Base-by-base conservation (phyloP, 2,329 filamentous ascomycete genomes). In the Botrytis hyacinthi region DNA sequence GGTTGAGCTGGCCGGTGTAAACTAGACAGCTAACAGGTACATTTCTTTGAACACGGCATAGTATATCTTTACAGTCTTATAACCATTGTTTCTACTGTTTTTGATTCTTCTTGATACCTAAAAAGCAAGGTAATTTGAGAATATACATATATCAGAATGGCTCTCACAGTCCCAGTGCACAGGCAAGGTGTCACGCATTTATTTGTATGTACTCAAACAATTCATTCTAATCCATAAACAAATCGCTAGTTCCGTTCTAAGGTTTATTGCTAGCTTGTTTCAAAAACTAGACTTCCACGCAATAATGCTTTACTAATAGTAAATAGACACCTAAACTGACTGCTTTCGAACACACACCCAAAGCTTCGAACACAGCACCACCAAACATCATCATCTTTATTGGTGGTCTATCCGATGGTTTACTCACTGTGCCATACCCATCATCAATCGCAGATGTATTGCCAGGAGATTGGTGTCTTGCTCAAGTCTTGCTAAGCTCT, bases 351-450 rank as follows among this genome's bases (percentile, higher is more conserved):
- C 77, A 81, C 70, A 77, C 74, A 35, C 76, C 80, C 5, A 72
- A 73, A 40, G 57, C 73, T 44, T 65, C 72, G 7, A n/a, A 73
- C 22, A 61, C 70, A 35, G n/a, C 70, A 16, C 60, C 78, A 61
- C 80, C 81, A 68, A 84, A 88, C 80, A 83, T 84, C 4, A 76
- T 89, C 60, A 80, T 89, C 73, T 89, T 85, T 81, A 82, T 89
- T 71, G 87, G 86, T 72, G 88, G 88, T 54, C 83, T 90, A 42
- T 84, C 83, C 61, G 87, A 89, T 77, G 86, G 86, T 32, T 81
- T 87, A 40, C 82, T 85, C 61, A 86, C 84, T 4, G 84, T 87
- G 18, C 76, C 81, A 1, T 89, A 89, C 78, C 82, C 85, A 0
- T 76, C 83, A 48, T 74, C 78, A 1, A 82, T 89, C 48, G 75